Percentiles rank a stretch among this genome's conserved stretches.
Conservation (phyloP, 139 green algal genomes). For the Chlamydomonas eustigma region DNA sequence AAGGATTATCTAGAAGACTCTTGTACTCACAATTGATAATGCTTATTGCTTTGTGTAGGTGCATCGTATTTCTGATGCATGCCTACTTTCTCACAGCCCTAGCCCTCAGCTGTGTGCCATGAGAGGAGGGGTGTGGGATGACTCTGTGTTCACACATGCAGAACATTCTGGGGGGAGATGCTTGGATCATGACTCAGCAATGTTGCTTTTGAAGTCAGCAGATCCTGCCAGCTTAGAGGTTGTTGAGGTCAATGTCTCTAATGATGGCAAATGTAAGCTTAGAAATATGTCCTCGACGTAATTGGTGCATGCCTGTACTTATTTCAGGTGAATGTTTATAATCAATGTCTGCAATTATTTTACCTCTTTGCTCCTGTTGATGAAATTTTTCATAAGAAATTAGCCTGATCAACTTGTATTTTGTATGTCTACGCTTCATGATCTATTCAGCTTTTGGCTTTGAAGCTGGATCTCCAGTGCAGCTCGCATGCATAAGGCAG, state of each 20-base stretch:
- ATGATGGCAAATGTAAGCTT: neutral
- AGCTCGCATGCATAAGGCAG: slow-evolving; percentile 7
- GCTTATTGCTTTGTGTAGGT: no score
- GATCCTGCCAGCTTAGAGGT: neutral
- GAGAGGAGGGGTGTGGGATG: slow-evolving; percentile 10
- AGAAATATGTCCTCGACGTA: neutral
- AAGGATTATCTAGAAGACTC: neutral
- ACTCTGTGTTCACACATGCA: neutral
- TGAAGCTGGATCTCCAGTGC: neutral
- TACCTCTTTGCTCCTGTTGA: neutral
- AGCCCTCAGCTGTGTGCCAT: slow-evolving; percentile 16
- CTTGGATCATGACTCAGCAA: neutral
- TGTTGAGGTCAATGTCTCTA: neutral
- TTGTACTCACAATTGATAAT: neutral
- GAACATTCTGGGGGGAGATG: neutral
- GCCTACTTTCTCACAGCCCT: slow-evolving; percentile 12
- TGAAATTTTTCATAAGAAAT: neutral
- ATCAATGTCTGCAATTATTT: neutral
- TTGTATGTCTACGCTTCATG: neutral
- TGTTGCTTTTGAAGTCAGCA: neutral
- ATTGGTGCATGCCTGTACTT: neutral
- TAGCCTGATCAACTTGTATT: neutral
- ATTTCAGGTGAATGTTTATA: neutral
- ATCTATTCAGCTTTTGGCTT: neutral
- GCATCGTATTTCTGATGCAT: neutral